Evolutionary conservation across 1,284 basidiomycete genomes (phyloP).

Genomic region (Ceratobasidium sp.): DNA sequence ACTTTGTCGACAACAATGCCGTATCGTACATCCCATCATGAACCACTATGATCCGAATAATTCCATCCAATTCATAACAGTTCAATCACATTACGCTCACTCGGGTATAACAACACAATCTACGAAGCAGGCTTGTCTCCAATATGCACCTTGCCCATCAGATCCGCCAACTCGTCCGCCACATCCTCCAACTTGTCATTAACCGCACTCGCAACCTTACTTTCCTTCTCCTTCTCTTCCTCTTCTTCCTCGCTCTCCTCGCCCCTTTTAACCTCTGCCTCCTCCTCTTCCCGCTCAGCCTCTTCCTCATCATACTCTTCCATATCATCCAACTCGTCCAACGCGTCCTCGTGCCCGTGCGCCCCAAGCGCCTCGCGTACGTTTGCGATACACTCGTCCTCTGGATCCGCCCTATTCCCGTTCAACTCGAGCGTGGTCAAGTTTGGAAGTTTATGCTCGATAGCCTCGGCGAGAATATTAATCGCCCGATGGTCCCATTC

Average conservation of each 20-base stretch:
- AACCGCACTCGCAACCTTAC: slow-evolving; percentile 49
- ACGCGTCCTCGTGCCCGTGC: slow-evolving; percentile 83
- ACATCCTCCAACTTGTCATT: slow-evolving; percentile 59
- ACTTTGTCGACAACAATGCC: not conserved
- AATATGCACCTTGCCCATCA: slow-evolving; percentile 54
- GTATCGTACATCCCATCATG: not conserved
- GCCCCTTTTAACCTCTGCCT: slow-evolving; percentile 54
- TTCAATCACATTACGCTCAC: not conserved
- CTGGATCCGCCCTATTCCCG: slow-evolving; percentile 86
- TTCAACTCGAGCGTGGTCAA: slow-evolving; percentile 82
- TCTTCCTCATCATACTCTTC: slow-evolving; percentile 65
- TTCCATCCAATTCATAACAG: not conserved
- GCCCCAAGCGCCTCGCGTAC: slow-evolving; percentile 72
- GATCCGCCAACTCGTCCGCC: slow-evolving; percentile 62
- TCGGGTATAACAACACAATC: not conserved
- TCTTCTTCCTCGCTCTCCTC: slow-evolving; percentile 54
- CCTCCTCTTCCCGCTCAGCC: slow-evolving; percentile 59
- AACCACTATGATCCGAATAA: not conserved
- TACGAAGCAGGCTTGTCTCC: slow-evolving; percentile 39
- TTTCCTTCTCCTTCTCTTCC: slow-evolving; percentile 53
- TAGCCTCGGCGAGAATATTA: slow-evolving; percentile 70
- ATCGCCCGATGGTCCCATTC: slow-evolving; percentile 82
- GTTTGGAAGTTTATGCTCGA: slow-evolving; percentile 66
- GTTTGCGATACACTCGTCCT: slow-evolving; percentile 77
- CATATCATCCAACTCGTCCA: slow-evolving; percentile 79